Conservation (phyloP, 306 rosid genomes). For the Mimosa pudica region DNA sequence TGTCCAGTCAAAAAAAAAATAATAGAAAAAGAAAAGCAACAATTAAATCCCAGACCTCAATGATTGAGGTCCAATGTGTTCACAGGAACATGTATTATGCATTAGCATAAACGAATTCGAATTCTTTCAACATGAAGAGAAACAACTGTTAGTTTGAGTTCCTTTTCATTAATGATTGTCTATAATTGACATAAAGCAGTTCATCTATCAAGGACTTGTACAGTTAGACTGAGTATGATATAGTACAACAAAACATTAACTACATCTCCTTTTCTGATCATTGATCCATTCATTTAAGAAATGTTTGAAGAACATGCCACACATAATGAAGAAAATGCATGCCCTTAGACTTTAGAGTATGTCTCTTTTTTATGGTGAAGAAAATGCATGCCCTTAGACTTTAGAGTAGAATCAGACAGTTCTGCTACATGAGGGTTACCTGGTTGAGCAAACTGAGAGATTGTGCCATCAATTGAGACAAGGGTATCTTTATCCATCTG, state of each 20-base stretch:
- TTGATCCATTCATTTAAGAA: slow-evolving; percentile 14
- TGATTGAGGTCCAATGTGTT: slow-evolving; percentile 12
- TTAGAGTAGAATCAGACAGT: slow-evolving; percentile 4
- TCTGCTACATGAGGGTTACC: slow-evolving; percentile 50
- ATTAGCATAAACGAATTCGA: background rate
- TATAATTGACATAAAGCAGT: background rate
- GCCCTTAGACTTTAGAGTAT: slow-evolving; percentile 10
- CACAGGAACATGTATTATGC: slow-evolving; percentile 16
- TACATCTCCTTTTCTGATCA: slow-evolving; percentile 28
- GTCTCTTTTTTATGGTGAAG: background rate
- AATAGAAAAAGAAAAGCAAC: background rate
- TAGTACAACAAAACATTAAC: slow-evolving; percentile 17
- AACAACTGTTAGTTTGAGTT: slow-evolving; percentile 25
- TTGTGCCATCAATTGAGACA: slow-evolving; percentile 52
- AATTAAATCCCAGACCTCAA: background rate
- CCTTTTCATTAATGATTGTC: slow-evolving; percentile 1
- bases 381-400: background rate
- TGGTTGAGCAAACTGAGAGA: slow-evolving; percentile 59
- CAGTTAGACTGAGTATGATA: slow-evolving; percentile 1
- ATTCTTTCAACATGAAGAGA: slow-evolving; percentile 1
- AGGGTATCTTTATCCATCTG: slow-evolving; percentile 53
- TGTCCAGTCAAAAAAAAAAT: background rate
- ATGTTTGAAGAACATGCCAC: slow-evolving; percentile 25
- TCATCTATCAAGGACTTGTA: slow-evolving; percentile 2
- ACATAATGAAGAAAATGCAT: slow-evolving; percentile 9